Evolutionary conservation across 176 grass and related monocot species (phyloP), one percentile per base, ranked within the genome.

Genomic region (Oryza nivara): DNA sequence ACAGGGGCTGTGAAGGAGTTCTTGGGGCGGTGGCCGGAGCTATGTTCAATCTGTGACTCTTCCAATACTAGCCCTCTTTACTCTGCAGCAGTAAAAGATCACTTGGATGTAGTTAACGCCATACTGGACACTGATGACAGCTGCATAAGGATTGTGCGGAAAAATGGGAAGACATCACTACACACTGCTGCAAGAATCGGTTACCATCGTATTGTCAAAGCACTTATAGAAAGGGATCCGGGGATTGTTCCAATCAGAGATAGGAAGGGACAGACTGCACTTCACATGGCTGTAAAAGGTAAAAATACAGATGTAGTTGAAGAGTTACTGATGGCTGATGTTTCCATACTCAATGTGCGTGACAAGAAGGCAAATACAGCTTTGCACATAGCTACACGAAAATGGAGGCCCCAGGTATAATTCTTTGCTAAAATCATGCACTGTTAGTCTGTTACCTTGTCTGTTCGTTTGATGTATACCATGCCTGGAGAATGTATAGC

Each of bases 211-310:
- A 91, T 99, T 65, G 96, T 96, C 26, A 99, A 89, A 77, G 83
- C 84, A 71, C 91, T 99, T 12, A 85, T 99, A 46, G 86, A 92
- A 38, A 89, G 78, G 84, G 96, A 99, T 83, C 91, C 91, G 1
- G 89, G 67, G 71, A 90, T 99, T 26, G 96, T 93, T 73, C 74
- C 88, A 7, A 90, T 99, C 76, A 96, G 72, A 74, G 96, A 99
- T 83, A 99, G 70, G 83, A 99, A 99, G 71, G 96, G 96, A 17
- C 96, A 99, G 74, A 99, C 91, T 79, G 96, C 96, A 51, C 93
- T 99, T 72, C 96, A 99, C 91, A 99, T 99, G 96, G 96, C 96
- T 65, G 96, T 99, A 17, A 99, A 99, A 77, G 96, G 96, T 64
- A 93, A 89, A 68, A 99, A 92, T 81, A 89, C 90, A 84, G 91